Conservation (phyloP, 176 grass and related monocot species). For the Musa beccarii region DNA sequence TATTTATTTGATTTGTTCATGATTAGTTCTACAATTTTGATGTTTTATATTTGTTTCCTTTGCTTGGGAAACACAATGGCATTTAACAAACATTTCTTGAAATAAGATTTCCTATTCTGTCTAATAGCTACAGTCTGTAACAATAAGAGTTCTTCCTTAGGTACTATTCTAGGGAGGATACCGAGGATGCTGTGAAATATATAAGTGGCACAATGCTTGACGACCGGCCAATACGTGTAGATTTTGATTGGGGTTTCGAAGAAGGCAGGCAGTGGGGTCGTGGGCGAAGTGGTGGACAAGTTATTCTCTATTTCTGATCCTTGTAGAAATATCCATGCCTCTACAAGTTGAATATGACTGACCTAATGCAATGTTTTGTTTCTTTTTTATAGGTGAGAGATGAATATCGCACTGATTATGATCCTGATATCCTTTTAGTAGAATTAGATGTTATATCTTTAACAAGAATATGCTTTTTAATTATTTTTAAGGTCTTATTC, state of each 20-base stretch:
- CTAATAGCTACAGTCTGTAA: not conserved
- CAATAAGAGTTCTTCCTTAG: constrained; percentile 16
- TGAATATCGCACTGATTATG: constrained; percentile 97
- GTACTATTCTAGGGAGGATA: constrained; percentile 93
- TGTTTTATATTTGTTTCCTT: not conserved
- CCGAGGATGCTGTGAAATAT: constrained; percentile 97
- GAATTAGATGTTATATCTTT: not conserved
- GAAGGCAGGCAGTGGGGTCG: constrained; percentile 75
- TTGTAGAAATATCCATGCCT: not conserved
- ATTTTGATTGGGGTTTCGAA: constrained; percentile 57
- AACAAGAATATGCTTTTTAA: not conserved
- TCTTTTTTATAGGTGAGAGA: constrained; percentile 53
- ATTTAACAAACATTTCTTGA: not conserved
- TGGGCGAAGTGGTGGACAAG: constrained; percentile 91
- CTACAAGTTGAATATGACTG: not conserved
- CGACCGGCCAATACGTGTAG: constrained; percentile 80
- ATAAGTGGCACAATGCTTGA: constrained; percentile 96
- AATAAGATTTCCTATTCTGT: not conserved
- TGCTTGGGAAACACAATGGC: not conserved
- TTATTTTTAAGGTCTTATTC: not conserved
- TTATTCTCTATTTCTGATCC: constrained; percentile 11
- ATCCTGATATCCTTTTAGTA: constrained; percentile 54
- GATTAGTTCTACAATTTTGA: not conserved
- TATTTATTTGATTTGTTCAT: too few species aligned
- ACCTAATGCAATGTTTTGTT: constrained; percentile 7